Conservation (phyloP, 1,284 basidiomycete species). For the Cutaneotrichosporon arboriforme region DNA sequence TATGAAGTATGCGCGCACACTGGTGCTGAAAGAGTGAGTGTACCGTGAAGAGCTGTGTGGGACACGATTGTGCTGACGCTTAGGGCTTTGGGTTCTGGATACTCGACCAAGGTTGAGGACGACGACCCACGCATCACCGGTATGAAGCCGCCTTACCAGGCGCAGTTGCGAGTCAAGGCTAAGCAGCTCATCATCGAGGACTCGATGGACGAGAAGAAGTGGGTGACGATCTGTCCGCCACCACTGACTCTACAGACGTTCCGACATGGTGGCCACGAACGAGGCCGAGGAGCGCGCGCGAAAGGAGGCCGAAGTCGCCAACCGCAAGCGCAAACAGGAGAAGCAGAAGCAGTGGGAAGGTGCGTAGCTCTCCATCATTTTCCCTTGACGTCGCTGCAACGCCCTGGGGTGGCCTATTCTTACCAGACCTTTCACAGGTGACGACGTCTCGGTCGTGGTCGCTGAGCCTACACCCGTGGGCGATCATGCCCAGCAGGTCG, state of each 20-base stretch:
- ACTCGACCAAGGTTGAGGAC: constrained; percentile 44
- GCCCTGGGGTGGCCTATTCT: neutral
- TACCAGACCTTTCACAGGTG: constrained; percentile 10
- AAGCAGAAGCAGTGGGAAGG: constrained; percentile 54
- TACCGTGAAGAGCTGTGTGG: neutral
- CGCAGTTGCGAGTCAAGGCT: constrained; percentile 50
- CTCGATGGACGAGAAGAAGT: constrained; percentile 51
- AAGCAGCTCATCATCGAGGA: constrained; percentile 56
- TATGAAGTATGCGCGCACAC: constrained; percentile 42
- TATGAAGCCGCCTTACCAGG: constrained; percentile 48
- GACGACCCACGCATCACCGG: constrained; percentile 46
- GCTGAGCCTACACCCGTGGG: neutral
- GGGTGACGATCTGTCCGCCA: constrained; percentile 10
- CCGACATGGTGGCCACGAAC: constrained; percentile 52
- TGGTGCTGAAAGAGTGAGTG: constrained; percentile 44
- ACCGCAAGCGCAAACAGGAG: constrained; percentile 50
- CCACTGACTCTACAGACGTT: constrained; percentile 5
- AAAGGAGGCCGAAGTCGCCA: constrained; percentile 49
- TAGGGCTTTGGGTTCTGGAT: constrained; percentile 37
- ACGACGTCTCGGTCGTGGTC: neutral
- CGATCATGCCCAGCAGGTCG: neutral
- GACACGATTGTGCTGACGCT: neutral
- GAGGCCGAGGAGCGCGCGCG: constrained; percentile 54
- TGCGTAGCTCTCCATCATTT: constrained; percentile 24
- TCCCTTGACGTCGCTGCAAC: neutral